Conservation (phyloP, 805 yeast genomes). For the Saccharomyces mikatae region DNA sequence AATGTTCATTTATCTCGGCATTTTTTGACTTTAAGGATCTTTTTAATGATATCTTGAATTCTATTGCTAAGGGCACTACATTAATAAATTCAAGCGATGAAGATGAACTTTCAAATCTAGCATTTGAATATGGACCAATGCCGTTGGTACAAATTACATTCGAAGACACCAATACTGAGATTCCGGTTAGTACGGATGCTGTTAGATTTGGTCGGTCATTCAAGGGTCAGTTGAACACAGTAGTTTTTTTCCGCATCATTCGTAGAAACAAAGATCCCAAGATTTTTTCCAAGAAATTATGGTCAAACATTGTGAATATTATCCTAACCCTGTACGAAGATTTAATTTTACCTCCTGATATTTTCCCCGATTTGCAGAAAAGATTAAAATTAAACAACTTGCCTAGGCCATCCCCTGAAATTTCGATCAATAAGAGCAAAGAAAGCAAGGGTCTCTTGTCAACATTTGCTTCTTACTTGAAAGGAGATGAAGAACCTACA, state of each 20-base stretch:
- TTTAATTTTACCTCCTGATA: conserved; percentile 58
- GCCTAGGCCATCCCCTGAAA: conserved; percentile 58
- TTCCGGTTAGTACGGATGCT: conserved; percentile 74
- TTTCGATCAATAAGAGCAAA: conserved; percentile 52
- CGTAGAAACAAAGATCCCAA: conserved; percentile 47
- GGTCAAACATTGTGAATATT: conserved; percentile 55
- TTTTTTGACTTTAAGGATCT: conserved; percentile 48
- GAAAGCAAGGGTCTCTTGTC: conserved; percentile 77
- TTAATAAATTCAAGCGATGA: conserved; percentile 34
- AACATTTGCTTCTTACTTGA: conserved; percentile 84
- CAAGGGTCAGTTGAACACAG: conserved; percentile 84
- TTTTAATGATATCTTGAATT: conserved; percentile 59
- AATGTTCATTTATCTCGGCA: conserved; percentile 69
- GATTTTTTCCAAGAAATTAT: conserved; percentile 34
- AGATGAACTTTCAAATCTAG: conserved; percentile 1
- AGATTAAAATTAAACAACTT: conserved; percentile 45
- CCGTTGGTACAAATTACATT: conserved; percentile 37
- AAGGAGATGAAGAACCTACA: conserved; percentile 93
- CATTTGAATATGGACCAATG: conserved; percentile 14
- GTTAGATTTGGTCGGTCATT: conserved; percentile 83
- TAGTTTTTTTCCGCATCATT: conserved; percentile 73
- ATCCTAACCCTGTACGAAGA: conserved; percentile 61
- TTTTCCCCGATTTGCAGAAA: conserved; percentile 58
- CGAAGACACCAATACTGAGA: conserved; percentile 44
- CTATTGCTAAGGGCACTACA: conserved; percentile 61